Evolutionary conservation across 2,329 filamentous ascomycete species (phyloP), one percentile per base, ranked within the genome.

Genomic region (Orbilia javanica): DNA sequence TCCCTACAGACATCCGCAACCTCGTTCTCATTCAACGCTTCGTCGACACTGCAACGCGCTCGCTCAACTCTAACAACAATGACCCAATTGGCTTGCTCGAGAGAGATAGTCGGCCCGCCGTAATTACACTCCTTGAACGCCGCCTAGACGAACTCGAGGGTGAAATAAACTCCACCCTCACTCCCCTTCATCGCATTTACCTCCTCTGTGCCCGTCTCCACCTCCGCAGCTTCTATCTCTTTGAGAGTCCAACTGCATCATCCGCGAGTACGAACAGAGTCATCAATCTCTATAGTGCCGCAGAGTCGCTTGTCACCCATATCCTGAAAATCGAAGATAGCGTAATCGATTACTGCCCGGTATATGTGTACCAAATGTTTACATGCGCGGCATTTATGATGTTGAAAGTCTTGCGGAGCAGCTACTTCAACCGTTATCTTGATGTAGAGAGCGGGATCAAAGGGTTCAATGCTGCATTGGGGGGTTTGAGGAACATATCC

Each of bases 361-460:
- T 91, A 83, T 94, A 94, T 83, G 89, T 95, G 65, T 90, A 93
- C 82, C 92, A 95, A 84, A 94, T 95, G 91, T 89, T 94, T 71
- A 89, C 94, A n/a, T 92, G 92, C 1, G 92, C 91, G 4, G 90
- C 91, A 2, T 94, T 94, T 81, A 90, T 92, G 0, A 85, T 96
- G 57, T 87, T 94, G 79, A 95, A 94, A 76, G 84, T 88, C 82
- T 86, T 95, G 71, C 90, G 94, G 84, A 89, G 90, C 62, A 93
- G 92, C 20, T 91, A 91, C 84, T 94, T 94, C 81, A 88, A 90
- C 46, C 88, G 88, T 80, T 89, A 90, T n/a, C 89, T 92, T 69
- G 91, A 94, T 80, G 89, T 89, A 71, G 87, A 90, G 42, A 87
- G 89, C 4, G 91, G 90, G 11, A 88, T 91, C 25, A 87, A 86